Evolutionary conservation across 2,329 filamentous ascomycete genomes (phyloP).

Genomic region (Cryphonectria carpinicola): DNA sequence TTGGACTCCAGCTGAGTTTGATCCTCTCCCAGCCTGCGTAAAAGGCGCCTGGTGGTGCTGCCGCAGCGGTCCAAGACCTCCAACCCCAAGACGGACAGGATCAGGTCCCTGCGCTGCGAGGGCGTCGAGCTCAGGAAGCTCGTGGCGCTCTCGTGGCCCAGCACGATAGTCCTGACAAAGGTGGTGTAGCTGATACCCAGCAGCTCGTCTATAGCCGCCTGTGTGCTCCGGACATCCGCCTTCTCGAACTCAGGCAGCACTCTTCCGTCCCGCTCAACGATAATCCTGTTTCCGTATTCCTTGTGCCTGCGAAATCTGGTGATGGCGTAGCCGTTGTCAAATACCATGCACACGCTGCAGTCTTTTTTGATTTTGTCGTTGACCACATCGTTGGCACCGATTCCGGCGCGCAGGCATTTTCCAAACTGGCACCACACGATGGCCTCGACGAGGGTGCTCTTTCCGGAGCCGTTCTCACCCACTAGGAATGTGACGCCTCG

Average conservation of each 20-base stretch:
- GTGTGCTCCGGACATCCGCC: slow-evolving; percentile 32
- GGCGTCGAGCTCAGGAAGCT: slow-evolving; percentile 39
- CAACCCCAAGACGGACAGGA: slow-evolving; percentile 37
- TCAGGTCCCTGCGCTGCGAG: slow-evolving; percentile 36
- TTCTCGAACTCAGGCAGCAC: slow-evolving; percentile 36
- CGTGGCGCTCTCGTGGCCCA: slow-evolving; percentile 38
- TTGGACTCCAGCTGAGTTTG: slow-evolving; percentile 1
- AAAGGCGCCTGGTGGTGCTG: slow-evolving; percentile 31
- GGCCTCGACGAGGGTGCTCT: slow-evolving; percentile 41
- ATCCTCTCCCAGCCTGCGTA: slow-evolving; percentile 34
- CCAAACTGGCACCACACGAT: slow-evolving; percentile 42
- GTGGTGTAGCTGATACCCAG: slow-evolving; percentile 39
- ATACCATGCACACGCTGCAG: slow-evolving; percentile 37
- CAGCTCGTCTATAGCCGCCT: slow-evolving; percentile 37
- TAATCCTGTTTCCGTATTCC: slow-evolving; percentile 33
- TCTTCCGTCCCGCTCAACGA: slow-evolving; percentile 36
- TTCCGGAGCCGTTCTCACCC: slow-evolving; percentile 39
- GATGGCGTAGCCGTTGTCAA: slow-evolving; percentile 39
- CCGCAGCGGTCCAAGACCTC: slow-evolving; percentile 33
- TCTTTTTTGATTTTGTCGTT: slow-evolving; percentile 37
- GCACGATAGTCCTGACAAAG: slow-evolving; percentile 38
- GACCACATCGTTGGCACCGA: slow-evolving; percentile 37
- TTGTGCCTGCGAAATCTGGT: slow-evolving; percentile 37
- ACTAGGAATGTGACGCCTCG: slow-evolving; percentile 37
- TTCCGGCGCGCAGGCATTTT: slow-evolving; percentile 36